These are phyloP conservation scores for Tinospora cordifolia DNA, from an alignment of 164 flowering plant genomes.

Conservation along the genomic window DNA sequence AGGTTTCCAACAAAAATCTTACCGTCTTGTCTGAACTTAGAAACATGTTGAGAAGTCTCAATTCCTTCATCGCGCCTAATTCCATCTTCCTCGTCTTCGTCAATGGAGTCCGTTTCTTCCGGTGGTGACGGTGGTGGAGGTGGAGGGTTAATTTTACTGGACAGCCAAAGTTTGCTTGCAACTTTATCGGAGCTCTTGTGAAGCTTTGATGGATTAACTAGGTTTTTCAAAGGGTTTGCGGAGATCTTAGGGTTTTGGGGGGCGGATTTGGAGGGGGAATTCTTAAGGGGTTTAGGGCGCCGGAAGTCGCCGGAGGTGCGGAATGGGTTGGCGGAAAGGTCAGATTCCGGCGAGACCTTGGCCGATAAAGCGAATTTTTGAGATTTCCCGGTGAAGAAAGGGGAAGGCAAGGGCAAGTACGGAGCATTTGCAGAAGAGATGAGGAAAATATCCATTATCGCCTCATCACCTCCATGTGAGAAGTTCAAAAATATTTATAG, in stretches of 20 bases:
- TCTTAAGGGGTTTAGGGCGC: slow-evolving; percentile 25
- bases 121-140: slow-evolving; percentile 39
- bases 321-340: slow-evolving; percentile 6
- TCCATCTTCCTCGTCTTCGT: slow-evolving; percentile 4
- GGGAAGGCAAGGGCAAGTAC: slow-evolving; percentile 19
- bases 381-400: slow-evolving; percentile 24
- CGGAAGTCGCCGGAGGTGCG: slow-evolving; percentile 13
- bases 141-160: slow-evolving; percentile 58
- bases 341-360: slow-evolving; percentile 22
- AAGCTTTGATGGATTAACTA: slow-evolving; percentile 14
- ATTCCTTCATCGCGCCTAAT: background rate
- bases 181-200: slow-evolving; percentile 19
- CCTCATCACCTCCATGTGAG: background rate
- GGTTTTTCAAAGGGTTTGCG: slow-evolving; percentile 41
- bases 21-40: slow-evolving; percentile 57
- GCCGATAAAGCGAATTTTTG: slow-evolving; percentile 21
- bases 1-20: slow-evolving; percentile 86
- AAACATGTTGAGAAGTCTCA: background rate
- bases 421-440: slow-evolving; percentile 22
- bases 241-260: slow-evolving; percentile 14
- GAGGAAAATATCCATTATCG: slow-evolving; percentile 26
- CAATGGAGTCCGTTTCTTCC: background rate
- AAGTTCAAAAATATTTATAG: background rate
- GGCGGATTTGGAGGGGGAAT: slow-evolving; percentile 18
- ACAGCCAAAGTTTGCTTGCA: slow-evolving; percentile 50